phyloP scores from a whole-genome alignment of 495 filamentous ascomycete species.

The Beverwykella pulmonaria region DNA sequence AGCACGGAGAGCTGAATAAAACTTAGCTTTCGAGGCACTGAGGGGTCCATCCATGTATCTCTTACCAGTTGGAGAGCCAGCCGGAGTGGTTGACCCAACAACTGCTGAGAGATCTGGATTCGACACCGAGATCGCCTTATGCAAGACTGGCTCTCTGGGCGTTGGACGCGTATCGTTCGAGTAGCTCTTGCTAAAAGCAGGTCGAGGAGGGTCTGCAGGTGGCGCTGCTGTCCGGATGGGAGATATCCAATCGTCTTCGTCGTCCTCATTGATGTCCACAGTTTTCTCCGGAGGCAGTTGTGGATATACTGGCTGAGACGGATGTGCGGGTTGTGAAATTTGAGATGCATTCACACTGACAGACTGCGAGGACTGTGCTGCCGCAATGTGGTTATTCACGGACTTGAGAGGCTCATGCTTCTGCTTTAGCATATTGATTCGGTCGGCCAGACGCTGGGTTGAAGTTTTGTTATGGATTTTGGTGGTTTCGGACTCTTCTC shows the following conservation, averaged over 20 bases:
- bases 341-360: slow-evolving; percentile 5
- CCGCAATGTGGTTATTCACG: slow-evolving; percentile 7
- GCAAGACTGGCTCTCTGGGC: background rate
- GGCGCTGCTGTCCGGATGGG: slow-evolving; percentile 43
- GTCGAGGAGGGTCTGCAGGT: slow-evolving; percentile 20
- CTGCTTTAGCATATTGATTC: slow-evolving; percentile 91
- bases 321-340: slow-evolving; percentile 22
- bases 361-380: slow-evolving; percentile 10
- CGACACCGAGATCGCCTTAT: slow-evolving; percentile 65
- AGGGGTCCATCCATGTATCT: slow-evolving; percentile 73
- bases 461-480: slow-evolving; percentile 81
- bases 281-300: slow-evolving; percentile 51
- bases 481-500: slow-evolving; percentile 50
- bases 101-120: slow-evolving; percentile 56
- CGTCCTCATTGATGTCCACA: slow-evolving; percentile 32
- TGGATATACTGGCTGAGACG: slow-evolving; percentile 57
- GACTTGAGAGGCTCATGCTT: slow-evolving; percentile 62
- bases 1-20: slow-evolving; percentile 84
- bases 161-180: slow-evolving; percentile 54
- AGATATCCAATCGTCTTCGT: slow-evolving; percentile 79
- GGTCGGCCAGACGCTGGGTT: slow-evolving; percentile 86
- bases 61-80: slow-evolving; percentile 66
- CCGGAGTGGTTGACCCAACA: slow-evolving; percentile 63
- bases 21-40: slow-evolving; percentile 83
- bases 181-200: slow-evolving; percentile 57